These are phyloP conservation scores for Neurospora discreta DNA, from an alignment of 495 filamentous ascomycete species.

Conservation along the genomic window DNA sequence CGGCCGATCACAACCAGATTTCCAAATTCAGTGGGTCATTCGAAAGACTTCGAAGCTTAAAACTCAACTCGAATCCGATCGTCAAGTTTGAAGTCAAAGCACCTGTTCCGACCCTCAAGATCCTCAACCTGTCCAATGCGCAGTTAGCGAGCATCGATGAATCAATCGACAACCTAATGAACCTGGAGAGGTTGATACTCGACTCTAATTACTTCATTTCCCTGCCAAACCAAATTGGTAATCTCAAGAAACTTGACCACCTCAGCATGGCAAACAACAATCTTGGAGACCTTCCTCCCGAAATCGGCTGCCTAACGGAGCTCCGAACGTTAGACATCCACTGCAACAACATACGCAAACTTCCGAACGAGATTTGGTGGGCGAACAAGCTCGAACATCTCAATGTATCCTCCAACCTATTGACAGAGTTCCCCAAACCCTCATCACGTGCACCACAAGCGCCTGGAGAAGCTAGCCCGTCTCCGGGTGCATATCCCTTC, in stretches of 20 bases:
- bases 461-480: slow-evolving; percentile 32
- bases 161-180: slow-evolving; percentile 77
- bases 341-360: slow-evolving; percentile 79
- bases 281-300: slow-evolving; percentile 66
- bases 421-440: slow-evolving; percentile 82
- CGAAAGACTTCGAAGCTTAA: slow-evolving; percentile 66
- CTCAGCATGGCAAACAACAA: slow-evolving; percentile 90
- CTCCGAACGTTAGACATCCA: slow-evolving; percentile 75
- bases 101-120: slow-evolving; percentile 67
- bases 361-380: slow-evolving; percentile 91
- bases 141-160: slow-evolving; percentile 82
- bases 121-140: slow-evolving; percentile 74
- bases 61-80: slow-evolving; percentile 85
- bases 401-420: slow-evolving; percentile 89
- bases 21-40: slow-evolving; percentile 81
- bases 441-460: slow-evolving; percentile 49
- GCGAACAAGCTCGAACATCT: slow-evolving; percentile 78
- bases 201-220: slow-evolving; percentile 95
- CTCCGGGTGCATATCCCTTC: slow-evolving; percentile 5
- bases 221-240: slow-evolving; percentile 72
- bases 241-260: slow-evolving; percentile 71
- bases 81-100: slow-evolving; percentile 79
- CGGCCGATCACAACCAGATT: slow-evolving; percentile 82
- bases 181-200: slow-evolving; percentile 73
- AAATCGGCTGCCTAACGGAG: slow-evolving; percentile 76